Conservation (phyloP, 2,329 filamentous ascomycete genomes). For the Rugonectria rugulosa region DNA sequence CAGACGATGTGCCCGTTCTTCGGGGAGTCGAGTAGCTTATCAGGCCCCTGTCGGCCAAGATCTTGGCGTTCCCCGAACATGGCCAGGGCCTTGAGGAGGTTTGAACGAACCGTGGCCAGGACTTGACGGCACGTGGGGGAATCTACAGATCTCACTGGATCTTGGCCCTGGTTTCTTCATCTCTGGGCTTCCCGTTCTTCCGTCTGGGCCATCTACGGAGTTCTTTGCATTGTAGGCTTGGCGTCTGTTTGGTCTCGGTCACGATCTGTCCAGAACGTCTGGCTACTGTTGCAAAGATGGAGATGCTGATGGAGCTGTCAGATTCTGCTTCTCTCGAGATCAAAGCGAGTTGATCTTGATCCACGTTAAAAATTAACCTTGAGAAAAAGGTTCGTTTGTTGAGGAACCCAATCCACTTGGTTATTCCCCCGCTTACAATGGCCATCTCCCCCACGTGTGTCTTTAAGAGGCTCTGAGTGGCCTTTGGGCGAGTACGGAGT, state of each 20-base stretch:
- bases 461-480: background rate
- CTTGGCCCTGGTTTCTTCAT: background rate
- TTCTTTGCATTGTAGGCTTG: background rate
- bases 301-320: background rate
- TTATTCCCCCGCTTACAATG: background rate
- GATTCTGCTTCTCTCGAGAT: too few species aligned
- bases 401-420: background rate
- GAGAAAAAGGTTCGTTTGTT: constrained; percentile 13
- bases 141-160: constrained; percentile 1
- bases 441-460: background rate
- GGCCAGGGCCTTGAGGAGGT: background rate
- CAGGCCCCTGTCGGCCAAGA: background rate
- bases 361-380: constrained; percentile 17
- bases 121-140: constrained; percentile 3
- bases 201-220: constrained; percentile 11
- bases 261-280: background rate
- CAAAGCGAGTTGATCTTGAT: background rate
- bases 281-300: background rate
- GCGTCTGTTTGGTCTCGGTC: background rate
- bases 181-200: constrained; percentile 10
- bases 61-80: background rate
- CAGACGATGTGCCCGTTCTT: background rate
- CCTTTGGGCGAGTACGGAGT: background rate
- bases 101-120: constrained; percentile 2
- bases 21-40: background rate